Conservation (phyloP, 345 rosid genomes). For the Gossypium sturtianum region DNA sequence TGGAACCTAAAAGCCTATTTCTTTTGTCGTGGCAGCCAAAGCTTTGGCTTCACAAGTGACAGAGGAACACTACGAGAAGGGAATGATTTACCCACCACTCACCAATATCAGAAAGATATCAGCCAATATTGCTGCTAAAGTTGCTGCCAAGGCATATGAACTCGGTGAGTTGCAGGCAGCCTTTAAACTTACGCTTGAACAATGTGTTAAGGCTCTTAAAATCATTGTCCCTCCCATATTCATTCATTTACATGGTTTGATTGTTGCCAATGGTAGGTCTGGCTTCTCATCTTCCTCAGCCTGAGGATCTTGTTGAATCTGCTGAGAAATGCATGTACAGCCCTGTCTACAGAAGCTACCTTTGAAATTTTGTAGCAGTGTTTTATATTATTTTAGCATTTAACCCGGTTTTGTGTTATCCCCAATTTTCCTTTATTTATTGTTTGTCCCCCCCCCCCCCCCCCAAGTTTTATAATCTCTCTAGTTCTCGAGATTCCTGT, state of each 20-base stretch:
- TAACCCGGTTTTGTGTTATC: neutral
- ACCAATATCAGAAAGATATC: conserved; percentile 83
- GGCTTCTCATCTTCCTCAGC: conserved; percentile 87
- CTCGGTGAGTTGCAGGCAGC: conserved; percentile 49
- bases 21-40: conserved; percentile 51
- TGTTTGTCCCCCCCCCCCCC: too few species aligned
- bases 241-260: neutral
- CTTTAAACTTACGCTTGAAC: neutral
- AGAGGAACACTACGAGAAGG: conserved; percentile 59
- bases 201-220: neutral
- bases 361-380: conserved; percentile 29
- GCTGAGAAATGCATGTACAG: conserved; percentile 99
- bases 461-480: neutral
- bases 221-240: neutral
- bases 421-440: neutral
- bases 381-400: neutral
- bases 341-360: conserved; percentile 74
- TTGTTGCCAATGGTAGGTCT: conserved; percentile 40
- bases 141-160: conserved; percentile 88
- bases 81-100: conserved; percentile 90
- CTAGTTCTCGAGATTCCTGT: neutral
- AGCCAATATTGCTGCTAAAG: conserved; percentile 78
- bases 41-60: conserved; percentile 82
- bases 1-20: neutral
- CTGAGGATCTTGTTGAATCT: conserved; percentile 61